Evolutionary conservation across 495 filamentous ascomycete genomes (phyloP), one percentile per base, ranked within the genome.

Genomic region (Hyphodiscus hymeniophilus): DNA sequence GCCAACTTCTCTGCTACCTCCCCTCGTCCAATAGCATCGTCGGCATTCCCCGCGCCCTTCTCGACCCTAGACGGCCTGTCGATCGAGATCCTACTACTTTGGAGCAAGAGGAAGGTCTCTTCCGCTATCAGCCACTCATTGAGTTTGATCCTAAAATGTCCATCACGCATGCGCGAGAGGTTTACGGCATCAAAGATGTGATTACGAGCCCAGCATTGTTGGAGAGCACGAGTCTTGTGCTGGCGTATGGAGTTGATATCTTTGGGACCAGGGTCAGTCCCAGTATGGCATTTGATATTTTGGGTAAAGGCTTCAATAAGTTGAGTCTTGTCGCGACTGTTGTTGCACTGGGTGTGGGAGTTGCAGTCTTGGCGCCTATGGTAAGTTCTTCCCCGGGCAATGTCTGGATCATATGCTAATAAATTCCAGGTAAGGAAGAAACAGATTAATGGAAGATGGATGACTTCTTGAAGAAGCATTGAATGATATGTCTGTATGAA

Each of bases 231-330:
- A 89, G 85, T 57, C 63, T 99, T 35, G 77, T 99, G 22, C 80
- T 97, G 57, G 91, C 89, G 3, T 96, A 84, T 61, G 94, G 94
- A 2, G 56, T 84, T 0, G 92, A 99, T 60, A 65, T 97, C 26
- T 99, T 88, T 56, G 89, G 86, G 4, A 89, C 90, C 3, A 70
- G 89, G 12, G 80, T 92, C 26, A 78, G 81, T 23, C 92, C 92
- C 0, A 94, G 87, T 59, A 76, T 83, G 47, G 74, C 84, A 3
- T 99, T 97, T 64, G 92, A 99, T 66, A 75, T 95, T 15, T 70
- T 99, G 1, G 91, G 88, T 28, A 94, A 90, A 67, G 85, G 84
- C 3, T 99, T 99, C 62, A 88, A 85, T 48, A 95, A 94, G 70
- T 51, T 90, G 47, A 82, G 89, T 56, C 74, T 99, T 55, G 63